Percentiles rank a stretch among this genome's conserved stretches.
Evolutionary conservation across 2,329 filamentous ascomycete genomes (phyloP).

Genomic region (Fusarium camptoceras): DNA sequence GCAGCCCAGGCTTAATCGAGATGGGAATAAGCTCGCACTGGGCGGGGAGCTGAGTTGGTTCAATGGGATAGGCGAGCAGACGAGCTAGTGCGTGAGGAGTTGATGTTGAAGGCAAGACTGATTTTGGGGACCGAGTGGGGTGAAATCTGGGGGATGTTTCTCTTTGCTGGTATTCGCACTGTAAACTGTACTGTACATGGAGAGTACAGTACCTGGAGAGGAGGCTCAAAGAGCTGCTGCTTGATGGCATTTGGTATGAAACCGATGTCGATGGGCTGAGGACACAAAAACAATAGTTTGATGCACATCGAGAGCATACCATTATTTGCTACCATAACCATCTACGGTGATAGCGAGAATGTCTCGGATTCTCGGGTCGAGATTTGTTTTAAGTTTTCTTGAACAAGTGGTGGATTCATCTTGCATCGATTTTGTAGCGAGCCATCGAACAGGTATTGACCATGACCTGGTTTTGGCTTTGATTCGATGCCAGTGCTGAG

Average conservation of each 20-base stretch:
- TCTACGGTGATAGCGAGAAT: slow-evolving; percentile 19
- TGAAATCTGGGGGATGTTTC: slow-evolving; percentile 28
- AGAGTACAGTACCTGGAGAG: not conserved
- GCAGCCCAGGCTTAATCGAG: slow-evolving; percentile 35
- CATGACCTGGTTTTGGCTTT: not conserved
- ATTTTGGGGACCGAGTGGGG: slow-evolving; percentile 25
- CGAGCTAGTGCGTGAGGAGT: slow-evolving; percentile 5
- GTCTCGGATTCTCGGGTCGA: slow-evolving; percentile 25
- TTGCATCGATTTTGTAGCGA: slow-evolving; percentile 34
- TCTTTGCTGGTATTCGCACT: not conserved
- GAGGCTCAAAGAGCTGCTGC: not conserved
- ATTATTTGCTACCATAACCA: not conserved
- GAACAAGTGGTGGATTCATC: slow-evolving; percentile 19
- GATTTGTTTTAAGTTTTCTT: slow-evolving; percentile 19
- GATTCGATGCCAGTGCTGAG: not conserved
- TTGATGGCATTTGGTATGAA: slow-evolving; percentile 18
- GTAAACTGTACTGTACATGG: not conserved
- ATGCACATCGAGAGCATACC: slow-evolving; percentile 20
- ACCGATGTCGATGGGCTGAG: slow-evolving; percentile 12
- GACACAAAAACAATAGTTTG: slow-evolving; percentile 34
- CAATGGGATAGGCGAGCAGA: not conserved
- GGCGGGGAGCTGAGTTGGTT: slow-evolving; percentile 40
- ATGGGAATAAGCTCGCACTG: slow-evolving; percentile 41
- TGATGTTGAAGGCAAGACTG: slow-evolving; percentile 8
- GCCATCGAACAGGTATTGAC: slow-evolving; percentile 4